Evolutionary conservation across 2,329 filamentous ascomycete genomes (phyloP).

Genomic region (Orbilia blumenaviensis): DNA sequence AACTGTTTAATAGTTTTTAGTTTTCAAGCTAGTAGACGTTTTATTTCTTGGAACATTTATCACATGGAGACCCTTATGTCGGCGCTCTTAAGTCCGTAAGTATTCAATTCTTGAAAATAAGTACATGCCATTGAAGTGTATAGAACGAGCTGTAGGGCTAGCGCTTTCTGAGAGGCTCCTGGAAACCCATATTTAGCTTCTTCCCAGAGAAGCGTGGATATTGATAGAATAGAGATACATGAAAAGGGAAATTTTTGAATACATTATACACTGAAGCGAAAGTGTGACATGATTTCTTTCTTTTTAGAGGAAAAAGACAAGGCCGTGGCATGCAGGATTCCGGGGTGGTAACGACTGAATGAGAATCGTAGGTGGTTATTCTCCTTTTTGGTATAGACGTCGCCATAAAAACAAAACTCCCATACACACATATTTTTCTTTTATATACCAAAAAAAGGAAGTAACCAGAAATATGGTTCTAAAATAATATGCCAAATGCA

Average conservation of each 20-base stretch:
- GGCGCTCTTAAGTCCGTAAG: not conserved
- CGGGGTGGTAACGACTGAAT: not conserved
- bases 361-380: not conserved
- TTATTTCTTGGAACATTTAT: not conserved
- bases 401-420: not conserved
- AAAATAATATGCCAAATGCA: conserved; percentile 1
- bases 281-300: not conserved
- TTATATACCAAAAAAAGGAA: not conserved
- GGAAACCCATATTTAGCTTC: not conserved
- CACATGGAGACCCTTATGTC: not conserved
- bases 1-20: not conserved
- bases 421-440: not conserved
- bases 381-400: not conserved
- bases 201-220: not conserved
- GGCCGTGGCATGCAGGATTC: not conserved
- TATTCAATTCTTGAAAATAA: not conserved
- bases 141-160: not conserved
- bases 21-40: conserved; percentile 1
- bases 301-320: not conserved
- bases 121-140: not conserved
- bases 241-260: conserved; percentile 5
- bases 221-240: not conserved
- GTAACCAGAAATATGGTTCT: not conserved
- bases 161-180: not conserved
- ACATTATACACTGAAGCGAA: conserved; percentile 31